Base-by-base conservation (phyloP, 1,139 yeast species). In the Debaryomyces subglobosus region DNA sequence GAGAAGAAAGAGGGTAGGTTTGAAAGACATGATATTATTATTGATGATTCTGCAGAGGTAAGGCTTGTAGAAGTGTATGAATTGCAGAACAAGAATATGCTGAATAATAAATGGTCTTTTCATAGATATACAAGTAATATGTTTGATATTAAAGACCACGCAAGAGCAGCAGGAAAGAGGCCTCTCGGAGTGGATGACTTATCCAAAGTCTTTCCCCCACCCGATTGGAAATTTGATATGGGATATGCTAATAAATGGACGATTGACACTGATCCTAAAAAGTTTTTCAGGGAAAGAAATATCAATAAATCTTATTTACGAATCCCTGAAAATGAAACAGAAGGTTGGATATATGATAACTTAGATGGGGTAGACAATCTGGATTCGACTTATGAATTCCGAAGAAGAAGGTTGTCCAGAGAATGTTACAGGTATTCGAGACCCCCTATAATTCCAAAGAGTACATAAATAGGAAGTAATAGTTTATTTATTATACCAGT, bases 31-130 rank as follows among this genome's bases (percentile, higher is more conserved):
- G 84, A 81, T 49, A 77, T 85, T 30, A 74, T 87, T 12, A 73
- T 89, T 27, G 96, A 89, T 60, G 94, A 86, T 50, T 67, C 78
- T 0, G 86, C 89, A 0, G 85, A 85, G 44, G 71, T 77, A 0
- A 70, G 77, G 46, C 65, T 74, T 12, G 92, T 89, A 6, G 96
- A 90, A 60, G 71, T 91, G 0, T 91, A 77, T 62, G 96, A 90
- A 64, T 73, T 91, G 25, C 88, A 89, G 61, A 74, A 78, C 46
- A 86, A 79, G 57, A 86, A 86, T 33, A 72, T 84, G 13, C 77
- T 87, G 3, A 81, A 84, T 3, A 69, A 77, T 4, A 71, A 76
- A 36, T 91, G 95, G 89, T 74, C 64, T 10, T 67, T 69, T 39
- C 67, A 65, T 49, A 59, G 64, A 32, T 76, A 71, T 49, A 53